Evolutionary conservation across 441 rosid species (phyloP), one percentile per base, ranked within the genome.

Genomic region (Dalechampia spathulata): DNA sequence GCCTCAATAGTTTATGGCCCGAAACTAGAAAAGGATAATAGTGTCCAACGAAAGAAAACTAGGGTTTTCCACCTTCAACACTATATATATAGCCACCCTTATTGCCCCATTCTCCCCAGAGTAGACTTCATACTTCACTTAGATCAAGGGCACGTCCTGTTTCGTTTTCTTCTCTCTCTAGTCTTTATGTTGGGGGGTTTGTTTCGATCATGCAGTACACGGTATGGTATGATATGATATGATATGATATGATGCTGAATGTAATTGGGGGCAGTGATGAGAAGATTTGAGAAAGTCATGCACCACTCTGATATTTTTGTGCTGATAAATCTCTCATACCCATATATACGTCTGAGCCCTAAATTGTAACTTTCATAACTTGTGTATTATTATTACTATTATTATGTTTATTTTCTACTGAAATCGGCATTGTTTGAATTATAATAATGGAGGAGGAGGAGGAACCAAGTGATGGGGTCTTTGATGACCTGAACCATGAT

Each of bases 291-390:
- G 79, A 59, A 62, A 55, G 80, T 75, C 81, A 80, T 77, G 86
- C 83, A 77, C 83, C 83, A 77, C 86, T 57, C 83, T 80, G 72
- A 79, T 30, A 13, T 43, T 9, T 53, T 5, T 32, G 78, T 80
- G 83, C 79, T 80, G 86, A 80, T 66, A 77, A 75, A 17, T 66
- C 38, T 72, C 68, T 72, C 73, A 39, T 23, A 70, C 82, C 80
- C 78, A 75, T 75, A 30, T 58, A n/a, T 17, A 0, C 2, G 14
- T 72, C 83, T 77, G 86, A 80, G 86, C 69, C 65, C 34, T n/a
- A n/a, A n/a, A n/a, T n/a, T n/a, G n/a, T n/a, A n/a, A n/a, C n/a
- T n/a, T n/a, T n/a, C n/a, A n/a, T n/a, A n/a, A n/a, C 51, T 26
- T 39, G 12, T 7, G 41, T 6, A 22, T 0, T 3, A 1, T 49